Base-by-base conservation (phyloP, 1,284 basidiomycete genomes). In the Volvariella volvacea region DNA sequence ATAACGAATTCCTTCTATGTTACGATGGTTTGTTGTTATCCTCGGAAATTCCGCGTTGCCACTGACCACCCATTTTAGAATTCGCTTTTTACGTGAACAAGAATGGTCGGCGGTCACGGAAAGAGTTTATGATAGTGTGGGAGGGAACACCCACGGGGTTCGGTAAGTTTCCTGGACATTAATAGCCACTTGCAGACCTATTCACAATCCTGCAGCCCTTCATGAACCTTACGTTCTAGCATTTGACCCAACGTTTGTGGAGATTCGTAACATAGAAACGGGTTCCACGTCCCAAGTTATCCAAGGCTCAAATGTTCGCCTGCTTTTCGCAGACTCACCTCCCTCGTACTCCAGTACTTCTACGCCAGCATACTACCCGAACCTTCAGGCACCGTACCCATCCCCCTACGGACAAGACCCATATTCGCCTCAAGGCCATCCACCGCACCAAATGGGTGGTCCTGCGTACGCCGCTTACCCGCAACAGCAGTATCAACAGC, bases 61-160 rank as follows among this genome's bases (percentile, higher is more conserved):
- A n/a, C n/a, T 28, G 25, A 28, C 25, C 43, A 45, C 39, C 31
- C 41, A 4, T 28, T 22, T 30, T 58, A 93, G 95, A 98, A 67
- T 98, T 97, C 62, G 95, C 96, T 0, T 98, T 99, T 62, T 99
- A 97, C 65, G 92, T 99, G 56, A 96, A 98, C 67, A 93, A 92
- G 71, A 95, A 86, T 53, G 96, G 96, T 9, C 91, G 92, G 76
- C 76, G 93, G 46, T 90, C 93, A 39, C 75, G 92, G 44, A 85
- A 80, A 52, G 84, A 91, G 49, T 98, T 96, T 76, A 91, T 95
- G 73, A 88, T 99, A 19, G 78, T 92, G 55, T 99, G 96, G 96
- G 94, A 99, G 65, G 96, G 96, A 3, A 76, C 76, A 37, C 96
- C 96, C 1, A 90, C 90, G 1, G 84, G 88, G 20, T 99, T 99